phyloP scores from a whole-genome alignment of 1,139 yeast genomes.

The Sugiyamaella xylanicola region DNA sequence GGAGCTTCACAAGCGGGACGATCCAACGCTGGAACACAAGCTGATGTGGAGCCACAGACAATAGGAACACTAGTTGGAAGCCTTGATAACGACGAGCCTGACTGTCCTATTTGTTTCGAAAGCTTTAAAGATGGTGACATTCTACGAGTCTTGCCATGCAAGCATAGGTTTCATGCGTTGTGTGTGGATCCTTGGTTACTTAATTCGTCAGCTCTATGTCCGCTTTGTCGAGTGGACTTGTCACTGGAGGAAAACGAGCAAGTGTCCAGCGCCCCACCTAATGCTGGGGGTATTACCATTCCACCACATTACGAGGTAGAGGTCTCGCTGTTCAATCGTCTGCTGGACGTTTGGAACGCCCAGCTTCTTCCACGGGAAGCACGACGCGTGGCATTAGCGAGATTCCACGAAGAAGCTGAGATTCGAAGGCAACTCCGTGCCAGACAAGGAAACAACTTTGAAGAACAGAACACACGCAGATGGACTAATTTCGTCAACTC shows the following conservation, averaged over 20 bases:
- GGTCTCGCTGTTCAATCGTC: conserved; percentile 37
- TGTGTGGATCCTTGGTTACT: conserved; percentile 86
- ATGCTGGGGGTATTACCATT: conserved; percentile 21
- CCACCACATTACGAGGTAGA: conserved; percentile 37
- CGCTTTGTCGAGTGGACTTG: conserved; percentile 73
- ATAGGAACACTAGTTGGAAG: conserved; percentile 40
- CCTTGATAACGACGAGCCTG: conserved; percentile 54
- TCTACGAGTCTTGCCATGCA: conserved; percentile 69
- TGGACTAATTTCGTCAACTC: conserved; percentile 36
- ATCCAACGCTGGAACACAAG: too few relatives aligned
- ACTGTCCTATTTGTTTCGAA: conserved; percentile 81
- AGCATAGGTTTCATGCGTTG: conserved; percentile 77
- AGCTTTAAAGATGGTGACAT: conserved; percentile 56
- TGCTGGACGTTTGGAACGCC: conserved; percentile 43
- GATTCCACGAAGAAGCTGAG: conserved; percentile 40
- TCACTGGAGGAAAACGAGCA: conserved; percentile 33
- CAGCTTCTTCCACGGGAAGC: conserved; percentile 41
- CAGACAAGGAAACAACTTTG: conserved; percentile 22
- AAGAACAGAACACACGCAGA: conserved; percentile 31
- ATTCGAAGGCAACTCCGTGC: conserved; percentile 33
- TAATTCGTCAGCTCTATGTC: conserved; percentile 75
- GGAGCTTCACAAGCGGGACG: too few relatives aligned
- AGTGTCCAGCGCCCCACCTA: conserved; percentile 34
- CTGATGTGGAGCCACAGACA: too few relatives aligned
- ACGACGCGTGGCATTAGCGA: conserved; percentile 37